Conservation (phyloP, 768 basidiomycete species). For the Xerocomus spinulosus region DNA sequence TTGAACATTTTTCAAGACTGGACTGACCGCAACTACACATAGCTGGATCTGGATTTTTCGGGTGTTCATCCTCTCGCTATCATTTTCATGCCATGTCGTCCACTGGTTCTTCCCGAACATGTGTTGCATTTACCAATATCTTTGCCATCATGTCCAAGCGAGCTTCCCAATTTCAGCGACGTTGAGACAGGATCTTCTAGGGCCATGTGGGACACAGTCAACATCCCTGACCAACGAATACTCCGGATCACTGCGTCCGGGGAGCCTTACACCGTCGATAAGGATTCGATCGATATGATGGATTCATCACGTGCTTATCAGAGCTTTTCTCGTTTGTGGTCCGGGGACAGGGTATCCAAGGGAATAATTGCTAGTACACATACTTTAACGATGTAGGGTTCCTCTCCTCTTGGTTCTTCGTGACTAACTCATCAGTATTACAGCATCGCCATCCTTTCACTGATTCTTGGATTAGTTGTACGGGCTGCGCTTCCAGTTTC, state of each 20-base stretch:
- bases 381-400: conserved; percentile 61
- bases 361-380: conserved; percentile 46
- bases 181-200: conserved; percentile 24
- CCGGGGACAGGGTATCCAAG: conserved; percentile 33
- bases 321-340: conserved; percentile 43
- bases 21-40: conserved; percentile 29
- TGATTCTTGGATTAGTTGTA: conserved; percentile 54
- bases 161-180: conserved; percentile 26
- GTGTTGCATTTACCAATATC: conserved; percentile 57
- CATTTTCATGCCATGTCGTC: conserved; percentile 55
- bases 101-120: conserved; percentile 35
- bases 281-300: conserved; percentile 40
- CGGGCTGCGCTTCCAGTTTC: conserved; percentile 23
- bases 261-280: conserved; percentile 42
- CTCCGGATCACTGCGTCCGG: conserved; percentile 34
- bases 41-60: conserved; percentile 39
- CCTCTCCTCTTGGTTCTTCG: conserved; percentile 8
- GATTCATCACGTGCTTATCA: conserved; percentile 41
- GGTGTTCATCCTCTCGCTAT: conserved; percentile 60
- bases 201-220: conserved; percentile 42
- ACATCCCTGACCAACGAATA: conserved; percentile 39
- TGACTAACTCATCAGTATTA: conserved; percentile 9
- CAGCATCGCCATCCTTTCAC: conserved; percentile 65
- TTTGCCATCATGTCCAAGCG: conserved; percentile 16
- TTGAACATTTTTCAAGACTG: conserved; percentile 11